Percentiles rank a stretch among this genome's conserved stretches.
Evolutionary conservation across 345 rosid species (phyloP).

Genomic region (Hibiscus syriacus): DNA sequence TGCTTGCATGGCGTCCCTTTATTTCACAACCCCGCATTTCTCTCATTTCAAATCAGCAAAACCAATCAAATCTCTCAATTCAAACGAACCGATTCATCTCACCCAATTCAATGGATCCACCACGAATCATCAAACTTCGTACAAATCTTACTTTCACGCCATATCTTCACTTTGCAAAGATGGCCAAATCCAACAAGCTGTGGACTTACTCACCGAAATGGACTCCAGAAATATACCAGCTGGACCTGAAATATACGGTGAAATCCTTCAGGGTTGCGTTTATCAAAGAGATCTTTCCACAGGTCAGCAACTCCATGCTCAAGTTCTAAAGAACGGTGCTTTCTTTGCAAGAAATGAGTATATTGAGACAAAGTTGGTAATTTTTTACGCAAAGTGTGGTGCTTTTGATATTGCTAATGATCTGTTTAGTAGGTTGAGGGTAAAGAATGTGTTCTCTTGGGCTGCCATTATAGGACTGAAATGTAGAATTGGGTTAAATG

Average conservation of each 20-base stretch:
- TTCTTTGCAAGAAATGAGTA: constrained; percentile 48
- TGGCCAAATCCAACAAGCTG: constrained; percentile 52
- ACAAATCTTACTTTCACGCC: constrained; percentile 5
- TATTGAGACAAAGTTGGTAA: constrained; percentile 57
- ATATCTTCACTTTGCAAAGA: constrained; percentile 16
- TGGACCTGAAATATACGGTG: constrained; percentile 61
- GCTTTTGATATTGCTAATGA: constrained; percentile 32
- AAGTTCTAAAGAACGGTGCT: constrained; percentile 53
- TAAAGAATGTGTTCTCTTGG: constrained; percentile 68
- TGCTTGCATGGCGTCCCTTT: constrained; percentile 35
- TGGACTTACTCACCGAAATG: constrained; percentile 48
- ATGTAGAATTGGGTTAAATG: constrained; percentile 43
- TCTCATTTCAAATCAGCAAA: constrained; percentile 16
- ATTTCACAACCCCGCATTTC: constrained; percentile 17
- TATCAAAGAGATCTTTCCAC: constrained; percentile 39
- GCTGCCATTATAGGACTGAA: constrained; percentile 71
- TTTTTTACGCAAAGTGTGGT: constrained; percentile 60
- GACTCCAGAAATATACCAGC: constrained; percentile 23
- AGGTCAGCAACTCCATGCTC: constrained; percentile 75
- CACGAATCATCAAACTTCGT: neutral
- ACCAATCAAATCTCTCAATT: constrained; percentile 2
- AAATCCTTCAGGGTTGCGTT: constrained; percentile 68
- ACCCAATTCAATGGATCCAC: constrained; percentile 10
- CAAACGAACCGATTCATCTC: constrained; percentile 1
- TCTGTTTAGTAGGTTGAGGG: constrained; percentile 38